Evolutionary conservation across 345 rosid genomes (phyloP).

Genomic region (Chamaenerion angustifolium): DNA sequence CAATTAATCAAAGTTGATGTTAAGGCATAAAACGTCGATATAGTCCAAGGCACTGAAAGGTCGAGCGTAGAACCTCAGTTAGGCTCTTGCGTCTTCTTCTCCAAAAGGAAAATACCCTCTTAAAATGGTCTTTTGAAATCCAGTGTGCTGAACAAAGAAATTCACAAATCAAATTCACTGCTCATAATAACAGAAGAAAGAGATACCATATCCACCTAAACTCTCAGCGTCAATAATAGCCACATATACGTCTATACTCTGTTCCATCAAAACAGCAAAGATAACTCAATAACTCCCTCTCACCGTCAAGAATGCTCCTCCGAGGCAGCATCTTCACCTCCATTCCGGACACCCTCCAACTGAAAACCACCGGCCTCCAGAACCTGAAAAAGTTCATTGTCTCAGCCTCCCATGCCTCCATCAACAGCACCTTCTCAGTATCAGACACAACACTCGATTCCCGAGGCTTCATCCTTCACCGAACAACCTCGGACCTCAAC

Average conservation of each 20-base stretch:
- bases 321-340: slow-evolving; percentile 43
- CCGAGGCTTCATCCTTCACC: slow-evolving; percentile 64
- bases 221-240: slow-evolving; percentile 1
- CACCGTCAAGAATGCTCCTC: slow-evolving; percentile 29
- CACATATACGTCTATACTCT: background rate
- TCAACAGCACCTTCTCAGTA: slow-evolving; percentile 33
- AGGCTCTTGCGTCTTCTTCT: no score
- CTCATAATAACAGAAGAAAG: no score
- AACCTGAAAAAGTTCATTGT: slow-evolving; percentile 1
- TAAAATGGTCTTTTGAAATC: no score
- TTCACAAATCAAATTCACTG: no score
- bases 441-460: slow-evolving; percentile 55
- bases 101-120: no score
- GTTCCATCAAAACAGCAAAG: background rate
- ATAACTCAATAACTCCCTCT: background rate
- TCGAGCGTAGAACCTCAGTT: no score
- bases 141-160: no score
- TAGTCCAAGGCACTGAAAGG: no score
- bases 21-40: no score
- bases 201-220: no score
- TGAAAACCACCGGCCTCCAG: slow-evolving; percentile 8
- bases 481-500: slow-evolving; percentile 42
- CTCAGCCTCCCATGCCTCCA: slow-evolving; percentile 6
- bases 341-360: slow-evolving; percentile 18
- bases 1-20: no score